phyloP scores from a whole-genome alignment of 495 filamentous ascomycete genomes.

The Xylaria venustula region DNA sequence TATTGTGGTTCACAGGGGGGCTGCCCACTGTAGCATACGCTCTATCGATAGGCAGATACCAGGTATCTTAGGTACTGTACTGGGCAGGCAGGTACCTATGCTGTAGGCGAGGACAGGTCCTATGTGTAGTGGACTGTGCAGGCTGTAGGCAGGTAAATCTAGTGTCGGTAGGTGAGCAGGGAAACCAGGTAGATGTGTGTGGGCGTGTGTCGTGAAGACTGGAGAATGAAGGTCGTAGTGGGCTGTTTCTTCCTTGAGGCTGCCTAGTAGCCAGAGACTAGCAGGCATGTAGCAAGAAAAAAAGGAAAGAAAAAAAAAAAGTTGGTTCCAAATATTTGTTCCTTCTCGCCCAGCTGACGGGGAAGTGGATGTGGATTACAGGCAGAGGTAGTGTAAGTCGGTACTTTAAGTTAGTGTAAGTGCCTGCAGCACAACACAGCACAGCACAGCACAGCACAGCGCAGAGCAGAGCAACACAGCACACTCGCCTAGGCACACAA shows the following conservation, averaged over 20 bases:
- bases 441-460: neutral
- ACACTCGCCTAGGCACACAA: neutral
- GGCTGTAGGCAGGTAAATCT: too few relatives aligned
- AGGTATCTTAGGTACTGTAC: neutral
- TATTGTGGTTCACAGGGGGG: slow-evolving; percentile 6
- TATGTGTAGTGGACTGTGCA: too few relatives aligned
- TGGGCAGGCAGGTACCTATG: neutral
- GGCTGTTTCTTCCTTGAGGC: too few relatives aligned
- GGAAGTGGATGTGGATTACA: too few relatives aligned
- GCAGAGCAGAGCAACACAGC: too few relatives aligned
- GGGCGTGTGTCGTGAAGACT: too few relatives aligned
- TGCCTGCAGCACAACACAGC: slow-evolving; percentile 2
- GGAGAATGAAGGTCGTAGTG: neutral
- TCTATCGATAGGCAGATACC: slow-evolving; percentile 10
- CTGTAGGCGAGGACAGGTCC: too few relatives aligned
- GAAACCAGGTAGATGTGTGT: too few relatives aligned
- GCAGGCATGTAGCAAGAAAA: too few relatives aligned
- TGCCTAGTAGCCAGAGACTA: too few relatives aligned
- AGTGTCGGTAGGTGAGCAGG: too few relatives aligned
- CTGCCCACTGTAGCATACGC: neutral
- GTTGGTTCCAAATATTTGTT: neutral
- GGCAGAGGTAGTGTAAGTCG: too few relatives aligned
- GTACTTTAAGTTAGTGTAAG: neutral
- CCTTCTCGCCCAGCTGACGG: neutral
- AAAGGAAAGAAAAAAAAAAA: neutral